Conservation (phyloP, 345 rosid genomes). For the Ceriops tagal region DNA sequence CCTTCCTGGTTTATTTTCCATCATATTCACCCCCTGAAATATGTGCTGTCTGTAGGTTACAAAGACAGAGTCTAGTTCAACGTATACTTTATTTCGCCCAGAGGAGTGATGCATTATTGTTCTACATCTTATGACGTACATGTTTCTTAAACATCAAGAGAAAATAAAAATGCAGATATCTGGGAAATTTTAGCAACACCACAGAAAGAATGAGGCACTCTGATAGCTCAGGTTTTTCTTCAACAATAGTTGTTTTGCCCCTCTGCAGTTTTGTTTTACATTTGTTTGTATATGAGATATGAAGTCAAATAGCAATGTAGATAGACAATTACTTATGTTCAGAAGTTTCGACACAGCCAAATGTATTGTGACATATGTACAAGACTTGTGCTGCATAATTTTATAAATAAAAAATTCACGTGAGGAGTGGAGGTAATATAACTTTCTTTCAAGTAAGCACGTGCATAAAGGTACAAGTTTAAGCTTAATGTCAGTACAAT, state of each 20-base stretch:
- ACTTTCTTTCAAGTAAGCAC: neutral
- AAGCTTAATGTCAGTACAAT: too few relatives aligned
- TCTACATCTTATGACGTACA: neutral
- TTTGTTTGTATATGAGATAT: neutral
- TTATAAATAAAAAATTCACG: neutral
- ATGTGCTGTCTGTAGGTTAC: conserved; percentile 43
- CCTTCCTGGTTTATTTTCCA: neutral
- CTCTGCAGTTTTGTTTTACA: conserved; percentile 1
- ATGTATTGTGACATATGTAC: neutral
- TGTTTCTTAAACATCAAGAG: too few relatives aligned
- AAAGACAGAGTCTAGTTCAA: conserved; percentile 64
- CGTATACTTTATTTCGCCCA: conserved; percentile 49
- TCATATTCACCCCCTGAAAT: neutral
- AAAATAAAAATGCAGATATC: neutral
- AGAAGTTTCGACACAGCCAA: neutral
- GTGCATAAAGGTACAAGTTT: too few relatives aligned
- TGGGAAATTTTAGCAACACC: conserved; percentile 1
- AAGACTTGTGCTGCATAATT: conserved; percentile 1
- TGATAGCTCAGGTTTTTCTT: neutral
- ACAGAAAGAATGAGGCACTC: conserved; percentile 24
- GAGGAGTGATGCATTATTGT: conserved; percentile 36
- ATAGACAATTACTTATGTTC: neutral
- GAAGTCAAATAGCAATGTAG: neutral
- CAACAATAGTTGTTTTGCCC: neutral
- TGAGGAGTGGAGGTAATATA: neutral